These are phyloP conservation scores for Lactarius trivialis DNA, from an alignment of 768 basidiomycete species.

Conservation along the genomic window DNA sequence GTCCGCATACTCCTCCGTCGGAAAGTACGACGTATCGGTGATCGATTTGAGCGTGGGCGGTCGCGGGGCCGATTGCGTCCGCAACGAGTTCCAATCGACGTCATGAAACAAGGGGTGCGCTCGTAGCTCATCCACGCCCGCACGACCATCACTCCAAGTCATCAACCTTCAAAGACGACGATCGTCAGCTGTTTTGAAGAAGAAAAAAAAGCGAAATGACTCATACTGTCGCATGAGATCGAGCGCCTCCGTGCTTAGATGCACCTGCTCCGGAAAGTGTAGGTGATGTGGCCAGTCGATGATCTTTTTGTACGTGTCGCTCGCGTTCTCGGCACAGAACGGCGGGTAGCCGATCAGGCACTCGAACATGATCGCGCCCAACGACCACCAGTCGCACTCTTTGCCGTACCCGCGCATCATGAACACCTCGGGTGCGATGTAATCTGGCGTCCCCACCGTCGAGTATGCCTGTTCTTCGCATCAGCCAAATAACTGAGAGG, in stretches of 20 bases:
- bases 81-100: conserved; percentile 86
- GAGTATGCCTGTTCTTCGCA: conserved; percentile 76
- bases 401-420: conserved; percentile 93
- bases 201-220: too few species aligned
- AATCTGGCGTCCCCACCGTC: conserved; percentile 94
- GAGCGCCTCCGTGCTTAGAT: conserved; percentile 85
- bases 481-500: background rate
- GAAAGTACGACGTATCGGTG: conserved; percentile 96
- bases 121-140: conserved; percentile 82
- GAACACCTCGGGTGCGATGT: conserved; percentile 97
- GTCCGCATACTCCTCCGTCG: conserved; percentile 88
- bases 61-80: conserved; percentile 88
- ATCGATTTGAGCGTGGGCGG: conserved; percentile 88
- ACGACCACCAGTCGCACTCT: conserved; percentile 99
- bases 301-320: conserved; percentile 97
- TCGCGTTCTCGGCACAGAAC: conserved; percentile 93
- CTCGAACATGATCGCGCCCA: conserved; percentile 99
- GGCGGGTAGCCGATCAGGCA: conserved; percentile 96
- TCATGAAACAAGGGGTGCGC: conserved; percentile 89
- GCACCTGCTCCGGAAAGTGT: conserved; percentile 91
- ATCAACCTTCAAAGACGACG: conserved; percentile 54
- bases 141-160: conserved; percentile 72
- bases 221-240: conserved; percentile 83
- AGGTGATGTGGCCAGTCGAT: conserved; percentile 89
- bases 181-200: too few species aligned